Percentiles rank a stretch among this genome's conserved stretches.
phyloP scores from a whole-genome alignment of 106 monocot species.

The Phalaenopsis equestris region DNA sequence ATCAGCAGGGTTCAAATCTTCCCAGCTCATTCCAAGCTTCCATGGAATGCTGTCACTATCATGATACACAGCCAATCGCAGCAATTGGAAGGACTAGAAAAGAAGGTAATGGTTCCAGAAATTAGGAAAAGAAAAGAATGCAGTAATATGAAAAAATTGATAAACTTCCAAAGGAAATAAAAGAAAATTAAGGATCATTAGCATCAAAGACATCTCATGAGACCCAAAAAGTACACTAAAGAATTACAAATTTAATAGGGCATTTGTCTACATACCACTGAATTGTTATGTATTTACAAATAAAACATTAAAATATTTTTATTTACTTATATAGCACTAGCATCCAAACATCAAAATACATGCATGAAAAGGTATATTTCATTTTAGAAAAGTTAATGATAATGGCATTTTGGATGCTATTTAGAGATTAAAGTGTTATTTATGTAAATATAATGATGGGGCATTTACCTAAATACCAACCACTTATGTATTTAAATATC shows the following conservation, averaged over 20 bases:
- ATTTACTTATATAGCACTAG: too few species aligned
- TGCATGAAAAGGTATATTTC: too few species aligned
- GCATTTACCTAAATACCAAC: too few species aligned
- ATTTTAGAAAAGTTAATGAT: too few species aligned
- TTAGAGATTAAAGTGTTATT: too few species aligned
- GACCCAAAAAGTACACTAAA: background rate
- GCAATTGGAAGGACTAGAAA: constrained; percentile 74
- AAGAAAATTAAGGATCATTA: background rate
- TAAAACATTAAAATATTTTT: too few species aligned
- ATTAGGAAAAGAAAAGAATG: background rate
- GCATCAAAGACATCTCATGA: background rate
- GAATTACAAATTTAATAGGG: background rate
- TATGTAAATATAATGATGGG: too few species aligned
- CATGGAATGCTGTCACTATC: constrained; percentile 78
- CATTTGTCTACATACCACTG: too few species aligned
- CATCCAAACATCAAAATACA: too few species aligned
- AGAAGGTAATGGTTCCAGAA: constrained; percentile 7
- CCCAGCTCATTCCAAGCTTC: constrained; percentile 73
- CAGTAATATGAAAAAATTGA: background rate
- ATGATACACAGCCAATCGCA: constrained; percentile 82
- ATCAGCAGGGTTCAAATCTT: constrained; percentile 64
- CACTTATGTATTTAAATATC: too few species aligned
- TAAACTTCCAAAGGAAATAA: background rate
- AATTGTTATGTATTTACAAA: too few species aligned
- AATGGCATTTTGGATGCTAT: too few species aligned